Conservation (phyloP, 2,329 filamentous ascomycete genomes). For the Cladobotryum protrusum region DNA sequence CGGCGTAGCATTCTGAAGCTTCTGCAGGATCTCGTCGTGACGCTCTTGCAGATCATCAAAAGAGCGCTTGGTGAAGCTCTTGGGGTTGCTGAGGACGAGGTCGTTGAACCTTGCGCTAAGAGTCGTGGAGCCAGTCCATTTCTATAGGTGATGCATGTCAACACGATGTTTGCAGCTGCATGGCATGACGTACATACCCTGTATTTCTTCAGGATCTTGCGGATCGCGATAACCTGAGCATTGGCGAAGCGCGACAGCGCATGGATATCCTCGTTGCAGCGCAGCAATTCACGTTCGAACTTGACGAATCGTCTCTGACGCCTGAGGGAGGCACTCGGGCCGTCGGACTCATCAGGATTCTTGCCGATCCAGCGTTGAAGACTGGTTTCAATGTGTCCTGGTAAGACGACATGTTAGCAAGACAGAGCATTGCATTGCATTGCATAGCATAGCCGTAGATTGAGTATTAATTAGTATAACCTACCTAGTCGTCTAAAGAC, state of each 20-base stretch:
- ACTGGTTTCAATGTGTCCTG: conserved; percentile 44
- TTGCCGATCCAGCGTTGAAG: conserved; percentile 43
- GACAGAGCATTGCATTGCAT: too few species aligned
- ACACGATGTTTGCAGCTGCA: neutral
- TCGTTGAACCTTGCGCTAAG: conserved; percentile 61
- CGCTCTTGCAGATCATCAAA: conserved; percentile 47
- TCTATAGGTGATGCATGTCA: conserved; percentile 35
- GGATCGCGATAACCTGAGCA: conserved; percentile 69
- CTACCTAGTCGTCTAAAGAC: conserved; percentile 63
- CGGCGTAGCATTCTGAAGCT: conserved; percentile 41
- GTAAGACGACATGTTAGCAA: conserved; percentile 18
- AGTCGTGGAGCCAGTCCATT: conserved; percentile 71
- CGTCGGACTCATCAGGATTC: conserved; percentile 30
- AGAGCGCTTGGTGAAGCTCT: conserved; percentile 66
- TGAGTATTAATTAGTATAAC: neutral
- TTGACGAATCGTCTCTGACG: conserved; percentile 47
- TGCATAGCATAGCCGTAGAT: neutral
- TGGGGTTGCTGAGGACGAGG: conserved; percentile 57
- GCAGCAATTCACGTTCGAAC: conserved; percentile 46
- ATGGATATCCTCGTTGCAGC: conserved; percentile 65
- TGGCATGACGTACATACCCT: conserved; percentile 38
- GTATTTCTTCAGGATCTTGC: conserved; percentile 83
- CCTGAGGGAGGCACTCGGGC: conserved; percentile 32
- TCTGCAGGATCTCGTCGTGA: conserved; percentile 44
- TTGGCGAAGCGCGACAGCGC: conserved; percentile 65